Evolutionary conservation across 1,284 basidiomycete genomes (phyloP).

Genomic region (Leccinum pachyderme): DNA sequence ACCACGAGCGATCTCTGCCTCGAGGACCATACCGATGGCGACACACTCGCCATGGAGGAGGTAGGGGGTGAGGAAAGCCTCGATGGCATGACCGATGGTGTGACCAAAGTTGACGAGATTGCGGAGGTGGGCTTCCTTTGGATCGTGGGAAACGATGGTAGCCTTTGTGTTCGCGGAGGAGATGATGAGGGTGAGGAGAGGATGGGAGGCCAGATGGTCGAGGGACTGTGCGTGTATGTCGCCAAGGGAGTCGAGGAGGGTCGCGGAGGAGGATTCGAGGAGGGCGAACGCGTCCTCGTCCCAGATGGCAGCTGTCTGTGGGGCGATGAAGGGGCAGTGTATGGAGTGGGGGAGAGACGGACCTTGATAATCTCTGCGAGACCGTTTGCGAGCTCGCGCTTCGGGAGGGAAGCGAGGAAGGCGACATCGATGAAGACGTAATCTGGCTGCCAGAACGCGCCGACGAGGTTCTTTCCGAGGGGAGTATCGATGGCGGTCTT

Average conservation of each 20-base stretch:
- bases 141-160: constrained; percentile 93
- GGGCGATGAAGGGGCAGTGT: constrained; percentile 2
- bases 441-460: constrained; percentile 97
- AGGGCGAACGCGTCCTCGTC: constrained; percentile 82
- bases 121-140: constrained; percentile 91
- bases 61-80: constrained; percentile 87
- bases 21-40: constrained; percentile 90
- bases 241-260: constrained; percentile 65
- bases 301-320: constrained; percentile 94
- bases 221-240: constrained; percentile 60
- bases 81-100: constrained; percentile 94
- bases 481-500: constrained; percentile 99
- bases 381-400: constrained; percentile 94
- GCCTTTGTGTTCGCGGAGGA: constrained; percentile 91
- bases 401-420: constrained; percentile 91
- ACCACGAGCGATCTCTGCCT: constrained; percentile 88
- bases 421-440: constrained; percentile 98
- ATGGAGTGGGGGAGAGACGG: constrained; percentile 4
- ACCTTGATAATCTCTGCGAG: constrained; percentile 99
- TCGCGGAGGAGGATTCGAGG: constrained; percentile 80
- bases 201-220: constrained; percentile 67
- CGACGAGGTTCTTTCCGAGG: constrained; percentile 96
- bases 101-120: constrained; percentile 98
- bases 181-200: constrained; percentile 82
- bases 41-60: constrained; percentile 95